Evolutionary conservation across 768 basidiomycete species (phyloP).

Genomic region (Rhodotorula toruloides): DNA sequence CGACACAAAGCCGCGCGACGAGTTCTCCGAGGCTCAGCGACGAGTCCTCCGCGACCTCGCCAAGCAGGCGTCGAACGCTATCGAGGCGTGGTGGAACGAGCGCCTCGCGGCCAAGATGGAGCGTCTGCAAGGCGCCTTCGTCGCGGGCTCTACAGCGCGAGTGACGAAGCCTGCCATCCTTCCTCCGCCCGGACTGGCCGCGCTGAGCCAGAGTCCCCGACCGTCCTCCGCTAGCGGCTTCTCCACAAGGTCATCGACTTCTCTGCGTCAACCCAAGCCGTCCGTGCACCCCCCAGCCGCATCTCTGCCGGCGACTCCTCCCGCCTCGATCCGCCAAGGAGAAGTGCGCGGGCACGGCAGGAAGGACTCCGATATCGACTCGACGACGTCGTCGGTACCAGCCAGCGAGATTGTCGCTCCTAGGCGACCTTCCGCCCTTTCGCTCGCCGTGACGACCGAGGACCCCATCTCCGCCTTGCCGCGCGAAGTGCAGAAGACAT

Average conservation of each 20-base stretch:
- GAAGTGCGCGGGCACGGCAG: not conserved
- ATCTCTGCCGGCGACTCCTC: constrained; percentile 17
- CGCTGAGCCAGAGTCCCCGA: not conserved
- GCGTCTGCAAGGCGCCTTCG: constrained; percentile 19
- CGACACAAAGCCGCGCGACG: constrained; percentile 36
- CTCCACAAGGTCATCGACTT: not conserved
- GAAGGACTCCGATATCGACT: constrained; percentile 2
- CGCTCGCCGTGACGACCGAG: constrained; percentile 28
- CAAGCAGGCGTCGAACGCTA: constrained; percentile 36
- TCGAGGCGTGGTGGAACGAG: constrained; percentile 36
- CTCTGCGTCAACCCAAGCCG: not conserved
- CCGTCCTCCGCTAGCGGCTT: not conserved
- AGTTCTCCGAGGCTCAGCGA: constrained; percentile 37
- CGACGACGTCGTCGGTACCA: constrained; percentile 6
- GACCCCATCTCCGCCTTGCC: constrained; percentile 29
- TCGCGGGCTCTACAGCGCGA: not conserved
- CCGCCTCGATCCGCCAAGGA: constrained; percentile 5
- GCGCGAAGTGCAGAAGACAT: constrained; percentile 79
- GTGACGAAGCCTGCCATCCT: not conserved
- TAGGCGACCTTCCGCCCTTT: constrained; percentile 13
- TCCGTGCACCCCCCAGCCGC: not conserved
- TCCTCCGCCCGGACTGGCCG: not conserved
- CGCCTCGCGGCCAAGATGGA: constrained; percentile 32
- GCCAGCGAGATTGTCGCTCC: constrained; percentile 1
- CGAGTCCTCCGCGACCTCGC: constrained; percentile 38